phyloP scores from a whole-genome alignment of 345 rosid genomes.

The Melaleuca quinquenervia region DNA sequence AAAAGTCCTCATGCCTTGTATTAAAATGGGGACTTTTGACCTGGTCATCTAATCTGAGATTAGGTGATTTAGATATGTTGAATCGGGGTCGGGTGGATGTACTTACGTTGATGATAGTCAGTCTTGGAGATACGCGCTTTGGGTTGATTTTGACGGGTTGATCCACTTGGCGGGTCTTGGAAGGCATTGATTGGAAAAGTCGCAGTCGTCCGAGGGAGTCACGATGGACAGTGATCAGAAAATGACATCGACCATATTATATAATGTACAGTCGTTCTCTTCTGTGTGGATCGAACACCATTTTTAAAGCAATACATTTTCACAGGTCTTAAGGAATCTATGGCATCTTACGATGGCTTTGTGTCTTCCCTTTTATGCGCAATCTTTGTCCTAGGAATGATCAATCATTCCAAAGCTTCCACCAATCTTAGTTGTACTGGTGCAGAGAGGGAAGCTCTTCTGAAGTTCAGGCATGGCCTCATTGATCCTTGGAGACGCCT shows the following conservation, averaged over 20 bases:
- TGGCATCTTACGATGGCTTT: not conserved
- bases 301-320: not conserved
- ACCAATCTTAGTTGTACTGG: not conserved
- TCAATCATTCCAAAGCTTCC: not conserved
- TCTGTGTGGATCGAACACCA: not conserved
- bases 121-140: not conserved
- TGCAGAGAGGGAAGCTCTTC: not conserved
- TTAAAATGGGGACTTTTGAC: too few species aligned
- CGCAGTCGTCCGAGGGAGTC: not conserved
- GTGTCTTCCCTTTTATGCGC: not conserved
- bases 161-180: not conserved
- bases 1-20: too few species aligned
- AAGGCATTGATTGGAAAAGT: not conserved
- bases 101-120: too few species aligned
- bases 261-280: not conserved
- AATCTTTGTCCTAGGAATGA: not conserved
- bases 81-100: too few species aligned
- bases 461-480: not conserved
- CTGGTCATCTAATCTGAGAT: too few species aligned
- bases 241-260: not conserved
- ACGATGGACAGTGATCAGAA: not conserved
- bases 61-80: too few species aligned
- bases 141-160: not conserved
- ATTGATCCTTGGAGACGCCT: not conserved
- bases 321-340: not conserved